Base-by-base conservation (phyloP, 306 rosid genomes). In the Vicia villosa region DNA sequence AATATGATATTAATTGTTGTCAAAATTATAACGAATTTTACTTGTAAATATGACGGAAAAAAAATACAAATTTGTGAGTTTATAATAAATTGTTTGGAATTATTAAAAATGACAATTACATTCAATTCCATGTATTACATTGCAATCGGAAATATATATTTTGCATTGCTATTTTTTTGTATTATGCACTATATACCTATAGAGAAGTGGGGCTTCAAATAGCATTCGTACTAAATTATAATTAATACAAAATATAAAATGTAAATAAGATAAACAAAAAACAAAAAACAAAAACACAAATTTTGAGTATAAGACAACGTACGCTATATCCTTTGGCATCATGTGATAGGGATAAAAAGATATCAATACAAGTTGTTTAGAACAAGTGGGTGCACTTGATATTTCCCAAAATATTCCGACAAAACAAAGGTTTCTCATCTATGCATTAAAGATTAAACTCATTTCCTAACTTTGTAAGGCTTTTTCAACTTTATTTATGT, bases 351-450 rank as follows among this genome's bases (percentile, higher is more conserved):
- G 56, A 50, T 19, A 9, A 19, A 50, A 50, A 50, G 36, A 17
- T 22, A 12, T 54, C 60, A 13, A 22, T 22, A 54, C 36, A 11
- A 50, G 5, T 54, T 54, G 32, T 54, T 54, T 22, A 12, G 36
- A 32, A 54, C 36, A 54, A 54, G 60, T 54, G 60, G 60, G 16
- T 32, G 32, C 60, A 22, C 60, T 54, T 54, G 16, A 54, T 54
- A 54, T 54, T 54, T 54, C 36, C 36, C 36, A 54, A 54, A 54
- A 54, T 54, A 54, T 54, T 24, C 36, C 60, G 60, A 54, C 60
- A 22, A 54, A 54, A 22, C 60, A 54, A 54, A 54, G 60, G 60
- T 54, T 54, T 47, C 22, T 47, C 22, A 47, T 16, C 22, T 47
- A 7, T 47, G 55, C 9, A 47, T 15, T 47, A 43, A 19, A 47